Conservation (phyloP, 1,284 basidiomycete genomes). For the Trichosporon inkin region DNA sequence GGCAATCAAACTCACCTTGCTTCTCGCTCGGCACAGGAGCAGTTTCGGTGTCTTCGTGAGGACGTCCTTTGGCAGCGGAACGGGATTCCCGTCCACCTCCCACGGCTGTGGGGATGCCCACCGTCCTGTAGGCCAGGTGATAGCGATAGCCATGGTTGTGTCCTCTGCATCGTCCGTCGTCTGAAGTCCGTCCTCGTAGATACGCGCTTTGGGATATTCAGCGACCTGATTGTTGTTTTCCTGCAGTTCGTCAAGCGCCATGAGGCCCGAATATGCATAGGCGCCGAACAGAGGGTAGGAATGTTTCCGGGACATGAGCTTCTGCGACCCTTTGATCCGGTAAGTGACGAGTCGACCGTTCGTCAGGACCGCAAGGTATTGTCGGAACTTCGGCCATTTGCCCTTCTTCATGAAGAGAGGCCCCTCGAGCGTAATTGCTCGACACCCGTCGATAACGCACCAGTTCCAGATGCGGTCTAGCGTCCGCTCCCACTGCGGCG, state of each 20-base stretch:
- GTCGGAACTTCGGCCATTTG: slow-evolving; percentile 33
- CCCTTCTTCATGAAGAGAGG: slow-evolving; percentile 41
- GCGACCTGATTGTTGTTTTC: slow-evolving; percentile 24
- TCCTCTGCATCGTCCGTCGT: slow-evolving; percentile 44
- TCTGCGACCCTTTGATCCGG: slow-evolving; percentile 28
- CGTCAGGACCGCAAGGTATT: slow-evolving; percentile 35
- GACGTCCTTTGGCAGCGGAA: slow-evolving; percentile 23
- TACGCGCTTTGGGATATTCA: slow-evolving; percentile 29
- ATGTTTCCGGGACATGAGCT: slow-evolving; percentile 30
- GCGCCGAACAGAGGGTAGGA: slow-evolving; percentile 45
- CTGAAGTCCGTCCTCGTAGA: slow-evolving; percentile 48
- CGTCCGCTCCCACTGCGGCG: background rate
- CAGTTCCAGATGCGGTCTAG: slow-evolving; percentile 44
- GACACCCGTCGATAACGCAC: slow-evolving; percentile 47
- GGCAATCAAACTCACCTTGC: slow-evolving; percentile 36
- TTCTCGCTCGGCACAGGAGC: slow-evolving; percentile 44
- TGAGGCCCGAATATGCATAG: slow-evolving; percentile 47
- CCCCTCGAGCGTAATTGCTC: slow-evolving; percentile 36
- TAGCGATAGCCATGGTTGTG: slow-evolving; percentile 43
- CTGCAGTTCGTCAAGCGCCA: slow-evolving; percentile 43
- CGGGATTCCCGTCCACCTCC: slow-evolving; percentile 26
- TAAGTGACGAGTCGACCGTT: slow-evolving; percentile 40
- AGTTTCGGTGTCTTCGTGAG: slow-evolving; percentile 30
- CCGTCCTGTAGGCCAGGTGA: slow-evolving; percentile 23
- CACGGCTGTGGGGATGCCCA: slow-evolving; percentile 32